These are phyloP conservation scores for Rhodocollybia butyracea DNA, from an alignment of 768 basidiomycete species.

Conservation along the genomic window DNA sequence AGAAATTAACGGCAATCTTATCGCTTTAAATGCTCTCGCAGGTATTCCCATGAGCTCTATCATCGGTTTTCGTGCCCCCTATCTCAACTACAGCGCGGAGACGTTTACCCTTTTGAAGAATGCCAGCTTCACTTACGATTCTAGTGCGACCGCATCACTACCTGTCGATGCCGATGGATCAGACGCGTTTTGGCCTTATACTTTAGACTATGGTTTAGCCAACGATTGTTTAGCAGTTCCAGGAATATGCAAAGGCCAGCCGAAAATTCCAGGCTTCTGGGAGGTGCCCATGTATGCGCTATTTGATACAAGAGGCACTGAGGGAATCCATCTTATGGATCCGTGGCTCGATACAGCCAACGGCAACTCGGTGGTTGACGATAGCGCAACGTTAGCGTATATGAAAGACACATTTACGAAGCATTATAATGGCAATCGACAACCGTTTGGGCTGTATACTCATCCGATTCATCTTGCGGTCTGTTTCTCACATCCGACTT, in stretches of 20 bases:
- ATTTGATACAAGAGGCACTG: conserved; percentile 57
- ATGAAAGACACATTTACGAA: conserved; percentile 72
- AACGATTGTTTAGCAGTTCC: conserved; percentile 65
- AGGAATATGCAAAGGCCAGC: conserved; percentile 63
- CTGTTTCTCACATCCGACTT: too few relatives aligned
- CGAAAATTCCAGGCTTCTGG: conserved; percentile 76
- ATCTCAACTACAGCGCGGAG: conserved; percentile 60
- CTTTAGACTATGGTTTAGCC: conserved; percentile 74
- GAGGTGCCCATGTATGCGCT: conserved; percentile 82
- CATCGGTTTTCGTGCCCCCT: conserved; percentile 75
- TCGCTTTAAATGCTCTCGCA: conserved; percentile 73
- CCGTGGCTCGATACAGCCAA: conserved; percentile 73
- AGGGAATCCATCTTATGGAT: conserved; percentile 74
- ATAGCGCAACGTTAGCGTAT: conserved; percentile 63
- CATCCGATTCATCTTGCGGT: conserved; percentile 78
- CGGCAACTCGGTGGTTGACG: conserved; percentile 46
- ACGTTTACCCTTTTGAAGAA: conserved; percentile 56
- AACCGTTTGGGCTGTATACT: conserved; percentile 79
- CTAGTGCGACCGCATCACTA: conserved; percentile 53
- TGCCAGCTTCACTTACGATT: conserved; percentile 71
- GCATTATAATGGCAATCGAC: conserved; percentile 72
- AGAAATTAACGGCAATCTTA: conserved; percentile 76
- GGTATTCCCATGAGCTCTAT: conserved; percentile 69
- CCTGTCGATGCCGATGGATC: conserved; percentile 65
- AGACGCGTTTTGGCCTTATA: conserved; percentile 84